A percentile compares a stretch with the other conserved stretches of the same genome.
These are phyloP conservation scores for Macrolepiota albuminosa DNA, from an alignment of 768 basidiomycete genomes.

Conservation along the genomic window DNA sequence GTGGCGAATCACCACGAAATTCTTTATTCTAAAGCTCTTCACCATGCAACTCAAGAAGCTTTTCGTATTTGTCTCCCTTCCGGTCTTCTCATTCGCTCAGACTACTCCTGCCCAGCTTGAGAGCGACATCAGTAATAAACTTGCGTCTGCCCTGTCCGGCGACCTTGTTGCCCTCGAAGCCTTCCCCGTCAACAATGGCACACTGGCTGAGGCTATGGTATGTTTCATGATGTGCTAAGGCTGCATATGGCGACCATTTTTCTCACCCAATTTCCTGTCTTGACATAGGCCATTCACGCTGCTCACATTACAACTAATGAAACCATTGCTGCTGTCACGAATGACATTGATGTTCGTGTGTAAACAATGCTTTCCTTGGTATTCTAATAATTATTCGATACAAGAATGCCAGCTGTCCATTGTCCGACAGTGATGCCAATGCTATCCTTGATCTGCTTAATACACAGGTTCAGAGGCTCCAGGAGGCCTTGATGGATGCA, in stretches of 20 bases:
- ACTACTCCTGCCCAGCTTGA: constrained; percentile 24
- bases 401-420: constrained; percentile 16
- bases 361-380: neutral
- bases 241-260: neutral
- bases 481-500: too few relatives aligned
- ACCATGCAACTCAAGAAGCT: constrained; percentile 24
- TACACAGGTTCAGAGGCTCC: too few relatives aligned
- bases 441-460: constrained; percentile 15
- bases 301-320: constrained; percentile 18
- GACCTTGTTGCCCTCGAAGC: constrained; percentile 26
- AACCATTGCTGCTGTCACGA: constrained; percentile 10
- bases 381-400: neutral
- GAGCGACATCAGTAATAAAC: constrained; percentile 21
- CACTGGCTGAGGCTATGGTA: constrained; percentile 24
- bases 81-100: constrained; percentile 16
- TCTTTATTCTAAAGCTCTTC: neutral
- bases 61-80: constrained; percentile 22
- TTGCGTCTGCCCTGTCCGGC: constrained; percentile 22
- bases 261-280: neutral
- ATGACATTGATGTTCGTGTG: constrained; percentile 21
- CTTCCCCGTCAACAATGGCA: constrained; percentile 24
- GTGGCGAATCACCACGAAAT: neutral
- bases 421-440: constrained; percentile 21
- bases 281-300: constrained; percentile 25
- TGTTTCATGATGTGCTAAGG: neutral